Evolutionary conservation across 2,329 filamentous ascomycete species (phyloP), one percentile per base, ranked within the genome.

Genomic region (Cladosporium sp.): DNA sequence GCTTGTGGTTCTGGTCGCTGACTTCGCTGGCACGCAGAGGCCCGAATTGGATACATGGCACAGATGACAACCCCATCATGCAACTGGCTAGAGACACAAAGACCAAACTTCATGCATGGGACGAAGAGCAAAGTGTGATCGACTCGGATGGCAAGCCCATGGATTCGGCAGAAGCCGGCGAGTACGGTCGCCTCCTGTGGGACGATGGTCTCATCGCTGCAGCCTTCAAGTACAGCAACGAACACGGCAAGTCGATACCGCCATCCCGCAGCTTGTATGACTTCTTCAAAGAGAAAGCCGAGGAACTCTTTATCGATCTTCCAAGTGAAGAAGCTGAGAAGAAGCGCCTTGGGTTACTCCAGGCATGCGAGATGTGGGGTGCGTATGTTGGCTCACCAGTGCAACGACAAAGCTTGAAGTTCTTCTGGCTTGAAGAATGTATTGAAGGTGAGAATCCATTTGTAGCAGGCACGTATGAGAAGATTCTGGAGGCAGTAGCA

Each of bases 21-120:
- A 50, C 28, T 12, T 38, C 34, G 17, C 5, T 36, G 12, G 12
- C 11, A 8, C 19, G 30, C 45, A 85, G 82, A 34, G 88, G 88
- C 0, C 86, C 88, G n/a, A 92, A 91, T 66, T 92, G 88, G 88
- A 89, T 92, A 54, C 88, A 92, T 61, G 88, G 88, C 36, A 89
- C 86, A 5, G 76, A 83, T 0, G 79, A 86, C 62, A 92, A 91
- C 67, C 86, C 88, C 0, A 88, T 90, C 15, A 71, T 87, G 39
- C 83, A 88, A 43, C 75, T 91, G 17, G 87, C 86, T 12, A 82
- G 80, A 63, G 75, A 82, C 62, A 89, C 86, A 0, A 74, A 78
- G 1, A 89, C 82, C 0, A 63, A 72, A 9, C 73, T 80, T 2
- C 76, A 82, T 66, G 77, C 76, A 45, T 82, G 80, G 71, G 83